Base-by-base conservation (phyloP, 164 flowering plant genomes). In the Chloranthus sessilifolius region DNA sequence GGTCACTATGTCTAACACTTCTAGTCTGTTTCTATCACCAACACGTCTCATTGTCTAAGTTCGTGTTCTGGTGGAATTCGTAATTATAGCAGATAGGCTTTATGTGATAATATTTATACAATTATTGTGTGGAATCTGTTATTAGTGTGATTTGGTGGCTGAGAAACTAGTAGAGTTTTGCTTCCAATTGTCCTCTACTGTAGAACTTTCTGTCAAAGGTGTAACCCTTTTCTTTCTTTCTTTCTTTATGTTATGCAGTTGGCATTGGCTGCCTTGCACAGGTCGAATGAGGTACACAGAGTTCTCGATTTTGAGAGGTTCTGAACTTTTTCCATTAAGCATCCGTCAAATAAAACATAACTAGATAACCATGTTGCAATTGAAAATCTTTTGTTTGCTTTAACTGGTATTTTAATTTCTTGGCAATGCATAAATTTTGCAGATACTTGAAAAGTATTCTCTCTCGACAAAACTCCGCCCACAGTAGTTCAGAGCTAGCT, bases 201-300 rank as follows among this genome's bases (percentile, higher is more conserved):
- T 16, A 7, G 2, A 34, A 35, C 6, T 38, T 51, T 34, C 25
- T 14, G 22, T 2, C 9, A 16, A n/a, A 16, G 14, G 48, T 24
- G 0, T 28, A 27, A 9, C 6, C 20, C 9, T 16, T 4, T 4
- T 40, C n/a, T 41, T 12, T 9, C 23, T 25, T 52, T 40, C 12
- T 35, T 40, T 52, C 37, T 24, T 20, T 11, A 22, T 56, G 35
- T 23, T 37, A 5, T 71, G 63, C 85, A 94, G 99, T 67, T 94
- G 70, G 94, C 99, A 49, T 70, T 89, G 81, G 95, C 88, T 70
- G 95, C 90, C 40, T 60, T 94, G 63, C 85, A 81, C 21, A 69
- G 74, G 56, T 60, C 97, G 28, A 87, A 83, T 71, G 74, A 66
- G 58, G 67, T 62, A 43, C 80, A 74, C 50, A 21, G 54, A 62